Base-by-base conservation (phyloP, 2,329 filamentous ascomycete genomes). In the Hypoxylon sp. region DNA sequence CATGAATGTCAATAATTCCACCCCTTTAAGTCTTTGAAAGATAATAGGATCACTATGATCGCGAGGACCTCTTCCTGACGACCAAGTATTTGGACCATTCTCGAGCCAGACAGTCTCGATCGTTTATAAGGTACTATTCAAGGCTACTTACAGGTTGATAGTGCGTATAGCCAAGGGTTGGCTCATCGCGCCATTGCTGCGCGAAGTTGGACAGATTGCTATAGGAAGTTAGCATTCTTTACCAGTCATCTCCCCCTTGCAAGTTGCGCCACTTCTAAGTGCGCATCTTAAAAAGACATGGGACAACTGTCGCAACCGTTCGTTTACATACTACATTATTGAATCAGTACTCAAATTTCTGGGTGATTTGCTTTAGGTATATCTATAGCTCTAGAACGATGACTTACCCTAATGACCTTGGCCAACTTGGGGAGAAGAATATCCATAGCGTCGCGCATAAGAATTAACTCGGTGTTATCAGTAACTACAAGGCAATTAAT, bases 401-500 rank as follows among this genome's bases (percentile, higher is more conserved):
- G 19, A 58, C 63, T 66, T 62, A 66, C 63, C 63, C 57, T 66
- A 71, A 97, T 91, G 61, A 94, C 91, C 73, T 90, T 93, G 57
- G 93, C 93, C 5, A 97, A 81, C 81, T 94, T 97, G 37, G 89
- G 89, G 8, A 92, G 83, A 3, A 97, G 79, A n/a, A 97, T 81
- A 73, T 95, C 88, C 63, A 97, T 82, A 5, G 88, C 94, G 67
- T 94, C 88, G 24, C 89, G 84, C 75, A 94, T 87, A 75, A 97
- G 88, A 70, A 97, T 93, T 37, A 95, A 82, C 74, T 95, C 93
- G n/a, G 67, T 62, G 26, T 70, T 70, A 52, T 70, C 67, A n/a
- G 63, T 67, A 10, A 70, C 67, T 57, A 63, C 44, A 37, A 26
- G 1, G 19, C 13, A 5, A 46, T 66, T 24, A 66, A 58, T 52